phyloP scores from a whole-genome alignment of 2,329 filamentous ascomycete species.

The Zymoseptoria tritici region DNA sequence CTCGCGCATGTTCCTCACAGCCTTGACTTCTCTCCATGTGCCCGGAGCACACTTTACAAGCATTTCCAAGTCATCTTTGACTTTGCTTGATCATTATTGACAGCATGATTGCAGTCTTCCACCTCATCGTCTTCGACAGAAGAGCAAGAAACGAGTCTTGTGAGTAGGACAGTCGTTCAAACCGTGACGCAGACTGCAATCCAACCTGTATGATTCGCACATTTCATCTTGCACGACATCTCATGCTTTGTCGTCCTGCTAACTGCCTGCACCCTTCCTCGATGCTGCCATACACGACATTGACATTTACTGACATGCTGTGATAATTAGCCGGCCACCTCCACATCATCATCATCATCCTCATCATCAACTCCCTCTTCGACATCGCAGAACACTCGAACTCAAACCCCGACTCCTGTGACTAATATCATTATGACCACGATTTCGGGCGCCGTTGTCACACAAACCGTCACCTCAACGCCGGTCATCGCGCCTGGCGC shows the following conservation, averaged over 20 bases:
- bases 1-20: not conserved
- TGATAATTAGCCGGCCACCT: constrained; percentile 2
- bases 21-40: not conserved
- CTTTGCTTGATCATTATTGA: constrained; percentile 8
- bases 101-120: constrained; percentile 9
- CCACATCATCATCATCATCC: constrained; percentile 4
- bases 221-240: constrained; percentile 16
- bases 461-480: constrained; percentile 38
- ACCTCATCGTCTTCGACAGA: constrained; percentile 14
- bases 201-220: constrained; percentile 21
- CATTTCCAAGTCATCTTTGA: not conserved
- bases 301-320: not conserved
- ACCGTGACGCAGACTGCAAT: constrained; percentile 21
- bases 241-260: not conserved
- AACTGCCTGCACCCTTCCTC: constrained; percentile 3
- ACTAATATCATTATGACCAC: constrained; percentile 36
- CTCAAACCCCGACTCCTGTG: constrained; percentile 24
- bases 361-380: constrained; percentile 16
- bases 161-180: constrained; percentile 21
- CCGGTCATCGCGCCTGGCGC: constrained; percentile 22
- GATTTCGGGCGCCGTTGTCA: constrained; percentile 36
- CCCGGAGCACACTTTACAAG: not conserved
- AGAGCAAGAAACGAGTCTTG: constrained; percentile 22
- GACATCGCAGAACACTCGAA: constrained; percentile 10
- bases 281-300: constrained; percentile 14